Evolutionary conservation across 768 basidiomycete species (phyloP).

Genomic region (Dictyophora rubrovolvata): DNA sequence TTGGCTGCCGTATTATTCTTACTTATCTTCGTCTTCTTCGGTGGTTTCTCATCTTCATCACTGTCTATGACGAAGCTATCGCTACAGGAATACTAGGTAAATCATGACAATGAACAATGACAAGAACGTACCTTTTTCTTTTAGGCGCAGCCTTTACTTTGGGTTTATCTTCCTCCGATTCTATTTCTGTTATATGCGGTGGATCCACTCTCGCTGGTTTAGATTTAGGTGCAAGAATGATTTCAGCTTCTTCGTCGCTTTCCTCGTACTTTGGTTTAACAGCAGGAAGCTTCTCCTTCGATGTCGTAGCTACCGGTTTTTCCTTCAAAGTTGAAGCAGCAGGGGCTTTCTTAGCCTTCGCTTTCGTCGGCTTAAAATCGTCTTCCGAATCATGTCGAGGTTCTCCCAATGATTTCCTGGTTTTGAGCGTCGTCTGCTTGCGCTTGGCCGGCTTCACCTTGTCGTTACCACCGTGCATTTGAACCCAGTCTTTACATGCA

Average conservation of each 20-base stretch:
- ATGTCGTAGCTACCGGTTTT: constrained; percentile 12
- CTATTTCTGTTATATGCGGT: constrained; percentile 9
- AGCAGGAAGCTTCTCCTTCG: constrained; percentile 16
- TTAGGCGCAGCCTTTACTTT: constrained; percentile 39
- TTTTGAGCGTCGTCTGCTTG: constrained; percentile 45
- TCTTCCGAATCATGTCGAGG: constrained; percentile 36
- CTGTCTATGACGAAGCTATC: not conserved
- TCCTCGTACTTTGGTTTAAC: constrained; percentile 21
- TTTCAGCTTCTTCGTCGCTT: constrained; percentile 31
- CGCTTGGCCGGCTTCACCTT: constrained; percentile 45
- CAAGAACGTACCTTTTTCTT: constrained; percentile 54
- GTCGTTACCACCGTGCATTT: constrained; percentile 35
- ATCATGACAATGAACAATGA: not conserved
- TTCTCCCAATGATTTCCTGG: constrained; percentile 37
- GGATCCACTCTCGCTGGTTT: constrained; percentile 12
- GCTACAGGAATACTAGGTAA: not conserved
- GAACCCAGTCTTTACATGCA: constrained; percentile 33
- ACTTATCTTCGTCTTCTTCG: constrained; percentile 19
- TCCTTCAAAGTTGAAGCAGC: constrained; percentile 18
- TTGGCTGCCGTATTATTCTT: constrained; percentile 1
- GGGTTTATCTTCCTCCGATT: constrained; percentile 21
- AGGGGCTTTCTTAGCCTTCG: constrained; percentile 27
- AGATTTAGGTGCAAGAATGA: constrained; percentile 21
- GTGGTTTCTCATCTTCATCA: not conserved
- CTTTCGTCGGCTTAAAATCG: constrained; percentile 46